Evolutionary conservation across 805 yeast species (phyloP).

Genomic region (Saccharomycopsis vini): DNA sequence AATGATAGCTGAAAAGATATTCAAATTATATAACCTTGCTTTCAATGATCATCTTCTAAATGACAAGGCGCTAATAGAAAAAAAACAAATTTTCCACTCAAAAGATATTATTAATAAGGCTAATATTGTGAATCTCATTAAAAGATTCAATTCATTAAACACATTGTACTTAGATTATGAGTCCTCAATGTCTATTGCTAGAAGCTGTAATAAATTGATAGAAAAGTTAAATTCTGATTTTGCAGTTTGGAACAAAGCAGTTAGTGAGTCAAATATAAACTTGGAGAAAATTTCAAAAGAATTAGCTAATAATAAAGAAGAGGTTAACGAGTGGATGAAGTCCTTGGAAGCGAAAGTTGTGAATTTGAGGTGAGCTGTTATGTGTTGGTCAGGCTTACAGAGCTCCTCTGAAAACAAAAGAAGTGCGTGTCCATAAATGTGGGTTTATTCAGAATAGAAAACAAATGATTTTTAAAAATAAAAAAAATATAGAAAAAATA

Average conservation of each 20-base stretch:
- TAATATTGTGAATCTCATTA: slow-evolving; percentile 6
- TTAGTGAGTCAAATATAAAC: slow-evolving; percentile 8
- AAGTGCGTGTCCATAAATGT: too few relatives aligned
- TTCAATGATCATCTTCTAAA: not conserved
- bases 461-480: too few relatives aligned
- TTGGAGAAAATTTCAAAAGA: slow-evolving; percentile 4
- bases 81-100: not conserved
- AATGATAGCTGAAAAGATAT: slow-evolving; percentile 1
- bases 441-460: too few relatives aligned
- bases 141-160: slow-evolving; percentile 15
- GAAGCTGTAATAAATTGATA: slow-evolving; percentile 6
- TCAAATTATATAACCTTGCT: slow-evolving; percentile 5
- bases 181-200: slow-evolving; percentile 7
- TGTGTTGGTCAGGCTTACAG: too few relatives aligned
- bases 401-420: too few relatives aligned
- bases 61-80: not conserved
- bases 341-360: too few relatives aligned
- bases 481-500: too few relatives aligned
- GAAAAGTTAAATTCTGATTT: slow-evolving; percentile 6
- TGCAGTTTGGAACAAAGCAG: slow-evolving; percentile 7
- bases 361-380: too few relatives aligned
- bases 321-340: slow-evolving; percentile 10
- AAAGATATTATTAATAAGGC: too few relatives aligned
- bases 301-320: slow-evolving; percentile 2
- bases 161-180: slow-evolving; percentile 13